A percentile compares a stretch with the other conserved stretches of the same genome.
These are phyloP conservation scores for Nicotiana rustica DNA, from an alignment of 305 asterid genomes.

Conservation along the genomic window DNA sequence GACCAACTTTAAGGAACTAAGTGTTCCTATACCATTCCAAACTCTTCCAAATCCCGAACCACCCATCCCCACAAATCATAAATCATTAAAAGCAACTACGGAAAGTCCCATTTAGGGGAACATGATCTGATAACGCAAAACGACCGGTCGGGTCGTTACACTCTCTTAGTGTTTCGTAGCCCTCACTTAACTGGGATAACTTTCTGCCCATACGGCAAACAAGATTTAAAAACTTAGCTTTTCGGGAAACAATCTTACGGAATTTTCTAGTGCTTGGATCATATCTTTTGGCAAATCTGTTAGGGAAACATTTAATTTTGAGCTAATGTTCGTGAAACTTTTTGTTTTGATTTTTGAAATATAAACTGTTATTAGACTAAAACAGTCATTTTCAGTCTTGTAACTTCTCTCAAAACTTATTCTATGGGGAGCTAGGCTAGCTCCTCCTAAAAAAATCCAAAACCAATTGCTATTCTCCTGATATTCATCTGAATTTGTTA, in stretches of 20 bases:
- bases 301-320: no score
- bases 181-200: no score
- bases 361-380: background rate
- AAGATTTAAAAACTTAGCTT: background rate
- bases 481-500: background rate
- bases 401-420: conserved; percentile 6
- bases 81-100: no score
- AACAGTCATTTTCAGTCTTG: background rate
- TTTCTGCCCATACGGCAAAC: no score
- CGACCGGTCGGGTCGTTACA: no score
- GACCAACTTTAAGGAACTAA: no score
- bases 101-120: no score
- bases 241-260: background rate
- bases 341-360: background rate
- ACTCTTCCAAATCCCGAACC: no score
- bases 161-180: no score
- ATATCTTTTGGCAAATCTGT: background rate
- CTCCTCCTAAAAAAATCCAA: background rate
- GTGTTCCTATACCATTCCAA: no score
- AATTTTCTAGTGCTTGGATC: background rate
- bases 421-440: background rate
- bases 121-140: no score
- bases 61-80: no score
- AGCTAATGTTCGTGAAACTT: background rate
- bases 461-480: conserved; percentile 9